Evolutionary conservation across 2,329 filamentous ascomycete species (phyloP), one percentile per base, ranked within the genome.

Genomic region (Aureobasidium pullulans): DNA sequence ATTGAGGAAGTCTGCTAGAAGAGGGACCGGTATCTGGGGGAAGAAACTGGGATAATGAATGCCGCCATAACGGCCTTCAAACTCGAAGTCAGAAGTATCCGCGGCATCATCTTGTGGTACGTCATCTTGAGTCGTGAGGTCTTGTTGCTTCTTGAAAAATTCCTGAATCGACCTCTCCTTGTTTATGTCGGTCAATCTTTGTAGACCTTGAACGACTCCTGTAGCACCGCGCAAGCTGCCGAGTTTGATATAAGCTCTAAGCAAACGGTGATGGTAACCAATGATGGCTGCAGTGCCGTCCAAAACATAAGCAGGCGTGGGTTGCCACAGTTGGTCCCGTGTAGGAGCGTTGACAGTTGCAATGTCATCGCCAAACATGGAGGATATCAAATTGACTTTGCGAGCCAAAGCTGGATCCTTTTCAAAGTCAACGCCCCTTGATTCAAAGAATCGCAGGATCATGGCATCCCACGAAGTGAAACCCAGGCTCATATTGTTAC

Each of bases 1-100:
- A 61, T 82, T 78, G 23, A 85, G 70, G 28, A 84, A 68, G 23
- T 73, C 72, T 2, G 77, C 80, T 44, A 84, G 69, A 2, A 79
- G 73, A 6, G 73, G 67, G 9, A 73, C 65, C 2, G 81, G 79
- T 16, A 84, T 62, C 64, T 76, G 70, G 67, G 71, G 64, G 67
- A 72, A 66, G 64, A 76, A 79, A 4, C 70, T 73, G 2, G 76
- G 75, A 62, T 77, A 79, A 3, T 79, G 73, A 47, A 76, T 72
- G 16, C 67, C 66, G 40, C 69, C 60, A 32, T 67, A 60, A 32
- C 69, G 68, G 61, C 66, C 69, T 2, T 66, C 66, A 57, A 70
- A 71, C 8, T 57, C 53, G 16, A 62, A 37, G 5, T 54, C 47
- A 4, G 32, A 49, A 36, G 23, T 29, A 43, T 60, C 59, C 11